Percentiles rank a stretch among this genome's conserved stretches.
These are phyloP conservation scores for Saccharata proteae DNA, from an alignment of 2,329 filamentous ascomycete species.

Conservation along the genomic window DNA sequence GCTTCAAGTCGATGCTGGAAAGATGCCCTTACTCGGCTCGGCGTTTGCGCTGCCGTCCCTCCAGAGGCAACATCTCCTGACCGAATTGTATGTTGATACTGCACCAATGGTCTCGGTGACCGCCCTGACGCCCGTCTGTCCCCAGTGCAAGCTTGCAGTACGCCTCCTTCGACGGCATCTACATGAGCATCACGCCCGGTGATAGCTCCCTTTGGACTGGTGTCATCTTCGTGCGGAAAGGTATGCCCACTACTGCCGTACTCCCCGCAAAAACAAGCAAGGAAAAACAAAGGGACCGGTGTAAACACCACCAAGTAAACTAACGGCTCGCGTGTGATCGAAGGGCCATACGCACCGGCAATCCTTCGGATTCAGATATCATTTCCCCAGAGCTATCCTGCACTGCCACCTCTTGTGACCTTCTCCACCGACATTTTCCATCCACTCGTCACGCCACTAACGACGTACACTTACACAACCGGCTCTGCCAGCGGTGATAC, in stretches of 20 bases:
- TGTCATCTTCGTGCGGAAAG: constrained; percentile 83
- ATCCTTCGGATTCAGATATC: constrained; percentile 82
- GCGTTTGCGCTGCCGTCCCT: constrained; percentile 31
- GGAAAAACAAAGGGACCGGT: no score
- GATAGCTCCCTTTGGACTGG: constrained; percentile 77
- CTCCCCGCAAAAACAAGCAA: not conserved
- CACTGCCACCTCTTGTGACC: constrained; percentile 68
- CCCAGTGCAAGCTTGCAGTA: constrained; percentile 66
- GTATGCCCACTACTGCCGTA: constrained; percentile 43
- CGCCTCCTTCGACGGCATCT: constrained; percentile 74
- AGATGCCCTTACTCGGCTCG: constrained; percentile 8
- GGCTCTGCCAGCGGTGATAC: constrained; percentile 59
- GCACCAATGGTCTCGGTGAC: constrained; percentile 2
- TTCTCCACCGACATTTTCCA: constrained; percentile 94
- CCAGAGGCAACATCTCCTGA: constrained; percentile 62
- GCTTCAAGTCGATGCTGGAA: no score
- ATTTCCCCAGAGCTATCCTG: constrained; percentile 72
- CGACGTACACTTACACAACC: constrained; percentile 88
- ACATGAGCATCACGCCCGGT: constrained; percentile 70
- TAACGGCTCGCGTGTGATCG: constrained; percentile 5
- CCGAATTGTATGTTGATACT: constrained; percentile 58
- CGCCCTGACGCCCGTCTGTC: constrained; percentile 6
- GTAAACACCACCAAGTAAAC: constrained; percentile 1
- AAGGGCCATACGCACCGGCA: constrained; percentile 80
- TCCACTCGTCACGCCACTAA: constrained; percentile 79